Conservation (phyloP, 73 alveolate species). For the Blepharisma japonicum region DNA sequence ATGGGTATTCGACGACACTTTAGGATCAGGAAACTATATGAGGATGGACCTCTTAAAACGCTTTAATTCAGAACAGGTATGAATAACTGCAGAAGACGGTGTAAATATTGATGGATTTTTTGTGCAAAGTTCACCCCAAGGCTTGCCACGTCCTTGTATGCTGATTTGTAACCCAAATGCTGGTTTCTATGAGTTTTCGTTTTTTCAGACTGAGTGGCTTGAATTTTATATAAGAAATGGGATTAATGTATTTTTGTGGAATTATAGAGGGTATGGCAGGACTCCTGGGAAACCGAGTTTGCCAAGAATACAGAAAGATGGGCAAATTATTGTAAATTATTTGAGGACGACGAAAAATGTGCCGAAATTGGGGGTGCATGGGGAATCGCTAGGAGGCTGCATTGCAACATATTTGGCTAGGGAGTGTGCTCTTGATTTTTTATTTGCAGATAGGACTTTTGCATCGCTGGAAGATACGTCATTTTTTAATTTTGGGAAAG, state of each 20-base stretch:
- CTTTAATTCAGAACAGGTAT: neutral
- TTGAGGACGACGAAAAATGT: conserved; percentile 38
- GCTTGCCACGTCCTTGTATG: neutral
- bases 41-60: neutral
- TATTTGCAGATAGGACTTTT: conserved; percentile 79
- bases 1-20: neutral
- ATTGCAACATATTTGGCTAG: conserved; percentile 63
- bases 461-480: conserved; percentile 55
- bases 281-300: conserved; percentile 70
- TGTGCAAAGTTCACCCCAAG: neutral
- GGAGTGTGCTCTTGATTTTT: conserved; percentile 43
- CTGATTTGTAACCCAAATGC: neutral
- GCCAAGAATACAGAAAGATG: conserved; percentile 41
- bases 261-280: conserved; percentile 83
- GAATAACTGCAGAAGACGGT: neutral
- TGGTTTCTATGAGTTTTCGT: neutral
- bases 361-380: conserved; percentile 57
- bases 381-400: conserved; percentile 70
- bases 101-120: neutral
- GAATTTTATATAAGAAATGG: conserved; percentile 59
- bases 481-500: conserved; percentile 40
- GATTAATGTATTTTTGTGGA: conserved; percentile 76
- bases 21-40: neutral
- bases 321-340: conserved; percentile 55
- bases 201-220: conserved; percentile 80